These are phyloP conservation scores for Linnemannia schmuckeri DNA, from an alignment of 192 early-diverging fungal genomes.

Conservation along the genomic window DNA sequence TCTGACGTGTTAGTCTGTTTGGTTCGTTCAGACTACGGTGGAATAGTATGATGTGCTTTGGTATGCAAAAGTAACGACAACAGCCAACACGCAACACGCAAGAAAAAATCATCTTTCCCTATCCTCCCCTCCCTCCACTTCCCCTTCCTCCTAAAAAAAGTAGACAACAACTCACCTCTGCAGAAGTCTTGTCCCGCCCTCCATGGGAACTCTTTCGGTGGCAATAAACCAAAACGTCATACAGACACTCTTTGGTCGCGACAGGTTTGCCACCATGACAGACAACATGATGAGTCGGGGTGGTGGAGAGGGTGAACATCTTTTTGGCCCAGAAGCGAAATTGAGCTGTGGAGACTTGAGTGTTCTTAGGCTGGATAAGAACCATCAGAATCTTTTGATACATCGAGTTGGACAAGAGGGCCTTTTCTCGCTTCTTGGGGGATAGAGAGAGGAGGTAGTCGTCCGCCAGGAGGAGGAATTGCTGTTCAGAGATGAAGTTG, in stretches of 20 bases:
- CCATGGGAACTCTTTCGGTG: conserved; percentile 67
- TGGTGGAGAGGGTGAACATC: conserved; percentile 63
- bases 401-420: conserved; percentile 60
- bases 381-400: conserved; percentile 66
- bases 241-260: conserved; percentile 64
- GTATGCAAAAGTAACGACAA: not conserved
- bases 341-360: conserved; percentile 65
- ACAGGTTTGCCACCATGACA: conserved; percentile 67
- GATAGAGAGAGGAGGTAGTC: conserved; percentile 63
- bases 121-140: not conserved
- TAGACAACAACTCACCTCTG: conserved; percentile 49
- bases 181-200: conserved; percentile 68
- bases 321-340: conserved; percentile 71
- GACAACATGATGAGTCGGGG: conserved; percentile 50
- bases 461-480: conserved; percentile 58
- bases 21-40: too few species aligned
- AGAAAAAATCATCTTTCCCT: not conserved
- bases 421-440: conserved; percentile 68
- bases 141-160: not conserved
- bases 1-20: too few species aligned
- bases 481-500: conserved; percentile 59
- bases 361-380: conserved; percentile 64
- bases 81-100: not conserved
- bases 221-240: conserved; percentile 62
- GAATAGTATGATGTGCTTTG: not conserved